Conservation (phyloP, 345 rosid genomes). For the Gossypium australe region DNA sequence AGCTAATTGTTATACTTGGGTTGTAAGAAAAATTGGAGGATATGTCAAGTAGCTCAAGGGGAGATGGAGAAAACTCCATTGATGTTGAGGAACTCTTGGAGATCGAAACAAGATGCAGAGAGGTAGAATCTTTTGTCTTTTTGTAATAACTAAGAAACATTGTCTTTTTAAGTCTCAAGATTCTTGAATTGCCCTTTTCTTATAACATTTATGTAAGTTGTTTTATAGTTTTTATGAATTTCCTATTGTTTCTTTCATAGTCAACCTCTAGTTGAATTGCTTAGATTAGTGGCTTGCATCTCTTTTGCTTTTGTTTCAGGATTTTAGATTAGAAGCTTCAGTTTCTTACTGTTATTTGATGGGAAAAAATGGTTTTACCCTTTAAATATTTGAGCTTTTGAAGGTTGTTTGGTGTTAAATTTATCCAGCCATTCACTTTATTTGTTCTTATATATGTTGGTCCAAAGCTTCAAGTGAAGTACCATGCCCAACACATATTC, state of each 20-base stretch:
- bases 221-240: background rate
- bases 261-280: background rate
- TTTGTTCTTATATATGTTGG: background rate
- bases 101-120: conserved; percentile 47
- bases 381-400: conserved; percentile 5
- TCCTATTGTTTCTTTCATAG: background rate
- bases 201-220: background rate
- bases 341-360: background rate
- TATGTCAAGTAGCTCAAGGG: conserved; percentile 37
- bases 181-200: background rate
- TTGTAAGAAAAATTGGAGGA: background rate
- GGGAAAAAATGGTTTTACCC: background rate
- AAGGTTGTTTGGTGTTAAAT: background rate
- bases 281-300: background rate
- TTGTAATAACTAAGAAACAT: background rate
- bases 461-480: background rate
- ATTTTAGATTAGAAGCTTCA: background rate
- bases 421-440: background rate
- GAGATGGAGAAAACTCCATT: conserved; percentile 22
- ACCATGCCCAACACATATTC: background rate
- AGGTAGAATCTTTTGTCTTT: conserved; percentile 25
- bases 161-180: background rate
- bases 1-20: background rate
- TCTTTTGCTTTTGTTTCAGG: background rate
- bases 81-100: conserved; percentile 44